Base-by-base conservation (phyloP, 768 basidiomycete species). In the Asterophora parasitica region DNA sequence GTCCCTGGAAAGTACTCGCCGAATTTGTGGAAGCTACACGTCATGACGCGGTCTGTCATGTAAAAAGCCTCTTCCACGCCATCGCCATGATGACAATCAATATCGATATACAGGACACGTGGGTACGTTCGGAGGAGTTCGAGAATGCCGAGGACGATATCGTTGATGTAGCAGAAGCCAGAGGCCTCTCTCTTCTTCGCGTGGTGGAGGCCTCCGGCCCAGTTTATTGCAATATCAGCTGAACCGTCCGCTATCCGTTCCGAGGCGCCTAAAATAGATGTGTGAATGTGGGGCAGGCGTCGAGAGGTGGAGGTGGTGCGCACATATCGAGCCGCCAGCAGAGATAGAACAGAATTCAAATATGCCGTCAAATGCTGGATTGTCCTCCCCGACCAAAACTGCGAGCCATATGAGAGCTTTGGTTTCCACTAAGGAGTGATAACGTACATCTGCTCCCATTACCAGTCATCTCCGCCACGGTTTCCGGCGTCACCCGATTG, bases 51-150 rank as follows among this genome's bases (percentile, higher is more conserved):
- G 64, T 98, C 91, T 3, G 92, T 95, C 30, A 90, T 94, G 64
- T 96, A 97, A 72, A 98, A 97, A 2, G 95, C 96, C 62, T 98
- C 96, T 59, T 99, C 96, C 28, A 98, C 96, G 11, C 95, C 95
- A 62, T 98, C 96, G 13, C 96, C 95, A 64, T 99, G 96, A 63
- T 98, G 96, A 42, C 92, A 92, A 66, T 98, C 96, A 50, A 98
- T 93, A 68, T 99, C 95, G 65, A 99, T 86, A 63, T 99, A 98
- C 26, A 99, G 71, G 12, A 99, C 95, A 44, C 96, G 84, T 2
- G 89, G 76, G 60, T 82, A 82, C 46, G 74, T 80, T 55, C 93
- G 81, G n/a, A 95, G 72, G 7, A 99, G 82, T 65, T 96, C 95
- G 40, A 99, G 77, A 32, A 96, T 95, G 36, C 83, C 87, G 19